Evolutionary conservation across 495 filamentous ascomycete genomes (phyloP).

Genomic region (Tuber aestivum): DNA sequence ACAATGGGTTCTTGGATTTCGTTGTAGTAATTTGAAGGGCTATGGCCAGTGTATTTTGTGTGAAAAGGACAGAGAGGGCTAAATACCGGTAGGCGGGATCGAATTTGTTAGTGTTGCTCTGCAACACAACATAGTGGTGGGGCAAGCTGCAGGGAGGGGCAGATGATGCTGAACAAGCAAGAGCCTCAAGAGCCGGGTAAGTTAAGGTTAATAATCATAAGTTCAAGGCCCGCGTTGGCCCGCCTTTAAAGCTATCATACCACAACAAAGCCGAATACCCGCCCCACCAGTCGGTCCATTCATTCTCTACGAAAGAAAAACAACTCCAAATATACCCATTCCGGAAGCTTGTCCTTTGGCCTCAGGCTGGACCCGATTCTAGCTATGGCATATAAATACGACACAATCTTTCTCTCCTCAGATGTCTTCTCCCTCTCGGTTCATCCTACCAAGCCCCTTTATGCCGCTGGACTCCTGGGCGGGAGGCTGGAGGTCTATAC

Average conservation of each 20-base stretch:
- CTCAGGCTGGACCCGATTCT: not conserved
- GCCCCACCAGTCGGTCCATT: not conserved
- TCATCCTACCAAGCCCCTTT: conserved; percentile 73
- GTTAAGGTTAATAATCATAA: not conserved
- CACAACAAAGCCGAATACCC: not conserved
- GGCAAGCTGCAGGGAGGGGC: not conserved
- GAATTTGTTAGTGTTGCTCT: not conserved
- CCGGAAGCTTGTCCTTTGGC: not conserved
- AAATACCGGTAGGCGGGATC: not conserved
- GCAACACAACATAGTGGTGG: not conserved
- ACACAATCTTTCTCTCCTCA: conserved; percentile 61
- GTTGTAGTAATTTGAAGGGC: not conserved
- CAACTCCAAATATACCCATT: not conserved
- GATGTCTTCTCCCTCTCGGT: conserved; percentile 86
- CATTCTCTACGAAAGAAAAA: not conserved
- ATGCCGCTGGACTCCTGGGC: conserved; percentile 75
- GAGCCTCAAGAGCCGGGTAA: conserved; percentile 2
- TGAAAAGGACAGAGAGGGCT: not conserved
- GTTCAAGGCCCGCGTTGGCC: not conserved
- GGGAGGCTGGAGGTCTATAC: conserved; percentile 85
- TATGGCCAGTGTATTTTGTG: not conserved
- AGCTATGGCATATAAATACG: conserved; percentile 30
- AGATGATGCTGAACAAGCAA: not conserved
- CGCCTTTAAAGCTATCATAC: not conserved
- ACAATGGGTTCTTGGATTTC: conserved; percentile 4